Evolutionary conservation across 495 filamentous ascomycete species (phyloP), one percentile per base, ranked within the genome.

Genomic region (Paragyromitra xinjiangensis): DNA sequence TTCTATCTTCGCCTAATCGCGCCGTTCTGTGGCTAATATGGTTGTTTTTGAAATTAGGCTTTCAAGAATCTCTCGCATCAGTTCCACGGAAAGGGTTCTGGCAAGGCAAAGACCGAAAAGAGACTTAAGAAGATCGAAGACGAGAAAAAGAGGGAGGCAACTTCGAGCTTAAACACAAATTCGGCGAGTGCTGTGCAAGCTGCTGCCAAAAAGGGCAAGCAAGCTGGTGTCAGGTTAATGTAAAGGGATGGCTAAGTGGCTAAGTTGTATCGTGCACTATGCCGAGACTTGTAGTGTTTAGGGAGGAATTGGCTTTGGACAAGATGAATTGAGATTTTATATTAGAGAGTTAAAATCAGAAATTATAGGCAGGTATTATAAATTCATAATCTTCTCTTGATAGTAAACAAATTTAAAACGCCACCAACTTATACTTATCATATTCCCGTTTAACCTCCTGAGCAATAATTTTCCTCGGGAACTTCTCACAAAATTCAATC

Each of bases 41-140:
- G 37, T 16, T 59, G n/a, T 63, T 61, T 59, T 61, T 50, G 14
- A 37, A 9, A 65, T 34, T 42, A 79, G 77, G 95, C 95, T 1
- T 99, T 98, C 87, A 94, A 94, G 86, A 89, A 98, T 83, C 86
- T 98, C 62, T 93, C 90, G 79, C 95, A 99, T 85, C 92, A 96
- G 84, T 99, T 99, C 90, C 95, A 99, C 85, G 95, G 95, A 71
- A 98, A 98, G 86, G 94, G 94, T 51, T 94, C 91, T 81, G 95
- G 95, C 67, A 98, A 98, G 88, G 92, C 92, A 86, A 99, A 99
- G 90, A 98, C 94, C 42, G 95, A 98, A 86, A 98, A 98, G 86
- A 86, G 89, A 66, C 85, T 99, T 62, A 98, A 98, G 90, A 97
- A 95, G 89, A 95, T 97, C 84, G 95, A 95, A 71, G 93, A 95